Conservation (phyloP, 148 eudicot species). For the Hydrangea macrophylla region DNA sequence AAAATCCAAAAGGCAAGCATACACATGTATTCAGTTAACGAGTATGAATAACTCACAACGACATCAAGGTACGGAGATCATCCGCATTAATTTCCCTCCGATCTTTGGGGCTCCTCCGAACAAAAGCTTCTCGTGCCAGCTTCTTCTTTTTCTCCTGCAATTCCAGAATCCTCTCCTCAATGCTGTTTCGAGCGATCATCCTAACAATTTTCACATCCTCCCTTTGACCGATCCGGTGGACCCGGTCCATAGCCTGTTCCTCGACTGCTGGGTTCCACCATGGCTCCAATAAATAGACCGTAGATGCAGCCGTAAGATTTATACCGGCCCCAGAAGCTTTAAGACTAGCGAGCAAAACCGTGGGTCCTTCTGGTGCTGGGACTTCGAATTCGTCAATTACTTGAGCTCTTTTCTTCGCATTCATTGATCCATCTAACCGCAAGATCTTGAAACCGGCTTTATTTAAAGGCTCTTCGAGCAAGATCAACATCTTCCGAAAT, state of each 20-base stretch:
- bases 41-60: conserved; percentile 35
- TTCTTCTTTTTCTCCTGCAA: conserved; percentile 81
- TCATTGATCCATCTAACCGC: conserved; percentile 90
- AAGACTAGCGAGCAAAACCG: conserved; percentile 78
- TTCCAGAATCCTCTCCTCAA: conserved; percentile 81
- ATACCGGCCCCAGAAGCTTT: conserved; percentile 87
- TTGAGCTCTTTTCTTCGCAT: conserved; percentile 60
- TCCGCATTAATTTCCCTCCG: conserved; percentile 57
- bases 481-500: conserved; percentile 67
- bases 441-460: conserved; percentile 70
- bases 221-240: conserved; percentile 87
- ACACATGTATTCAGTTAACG: not conserved
- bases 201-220: conserved; percentile 75
- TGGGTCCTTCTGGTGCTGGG: conserved; percentile 52
- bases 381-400: conserved; percentile 60
- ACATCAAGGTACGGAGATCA: conserved; percentile 77
- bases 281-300: conserved; percentile 80
- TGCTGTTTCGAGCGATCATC: conserved; percentile 77
- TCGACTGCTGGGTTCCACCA: conserved; percentile 99
- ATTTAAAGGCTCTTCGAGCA: conserved; percentile 79
- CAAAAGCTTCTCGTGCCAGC: conserved; percentile 72
- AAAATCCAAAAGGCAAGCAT: conserved; percentile 3
- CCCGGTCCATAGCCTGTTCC: conserved; percentile 97
- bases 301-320: conserved; percentile 80
- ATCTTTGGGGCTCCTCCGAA: conserved; percentile 52